Conservation (phyloP, 2,329 filamentous ascomycete genomes). For the Exophiala calicioides region DNA sequence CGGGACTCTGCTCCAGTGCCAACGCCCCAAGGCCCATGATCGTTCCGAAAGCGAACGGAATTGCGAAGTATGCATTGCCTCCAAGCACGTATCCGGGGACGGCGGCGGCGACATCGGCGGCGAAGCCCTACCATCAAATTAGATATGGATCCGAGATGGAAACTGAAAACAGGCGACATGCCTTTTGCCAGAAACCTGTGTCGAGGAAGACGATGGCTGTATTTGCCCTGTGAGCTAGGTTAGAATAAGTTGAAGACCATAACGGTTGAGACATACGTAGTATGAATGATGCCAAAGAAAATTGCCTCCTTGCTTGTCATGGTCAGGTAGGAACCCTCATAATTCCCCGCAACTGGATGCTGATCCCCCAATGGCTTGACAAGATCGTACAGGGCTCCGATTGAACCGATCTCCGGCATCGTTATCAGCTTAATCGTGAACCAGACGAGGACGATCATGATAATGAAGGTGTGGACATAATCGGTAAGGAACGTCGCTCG, state of each 20-base stretch:
- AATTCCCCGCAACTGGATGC: conserved; percentile 49
- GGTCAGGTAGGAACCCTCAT: conserved; percentile 49
- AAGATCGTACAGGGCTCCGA: conserved; percentile 49
- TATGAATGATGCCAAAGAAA: conserved; percentile 57
- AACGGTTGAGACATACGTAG: conserved; percentile 36
- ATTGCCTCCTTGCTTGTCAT: conserved; percentile 44
- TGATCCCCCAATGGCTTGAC: conserved; percentile 43
- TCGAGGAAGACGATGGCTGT: conserved; percentile 73
- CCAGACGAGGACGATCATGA: conserved; percentile 51
- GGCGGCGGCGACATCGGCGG: conserved; percentile 48
- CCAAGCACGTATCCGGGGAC: conserved; percentile 52
- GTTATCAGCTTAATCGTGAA: conserved; percentile 50
- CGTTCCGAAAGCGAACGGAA: conserved; percentile 51
- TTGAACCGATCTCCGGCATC: conserved; percentile 45
- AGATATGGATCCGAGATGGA: conserved; percentile 52
- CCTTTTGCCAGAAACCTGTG: conserved; percentile 59
- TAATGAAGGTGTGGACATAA: conserved; percentile 47
- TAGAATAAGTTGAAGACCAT: conserved; percentile 2
- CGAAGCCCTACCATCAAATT: conserved; percentile 75
- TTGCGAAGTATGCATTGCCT: conserved; percentile 47
- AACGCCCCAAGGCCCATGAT: conserved; percentile 48
- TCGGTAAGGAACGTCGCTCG: conserved; percentile 54
- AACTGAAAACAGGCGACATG: conserved; percentile 10
- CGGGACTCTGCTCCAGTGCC: conserved; percentile 47
- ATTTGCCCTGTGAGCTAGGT: conserved; percentile 1